Base-by-base conservation (phyloP, 371 early-diverging fungal genomes). In the Basidiobolus meristosporus region DNA sequence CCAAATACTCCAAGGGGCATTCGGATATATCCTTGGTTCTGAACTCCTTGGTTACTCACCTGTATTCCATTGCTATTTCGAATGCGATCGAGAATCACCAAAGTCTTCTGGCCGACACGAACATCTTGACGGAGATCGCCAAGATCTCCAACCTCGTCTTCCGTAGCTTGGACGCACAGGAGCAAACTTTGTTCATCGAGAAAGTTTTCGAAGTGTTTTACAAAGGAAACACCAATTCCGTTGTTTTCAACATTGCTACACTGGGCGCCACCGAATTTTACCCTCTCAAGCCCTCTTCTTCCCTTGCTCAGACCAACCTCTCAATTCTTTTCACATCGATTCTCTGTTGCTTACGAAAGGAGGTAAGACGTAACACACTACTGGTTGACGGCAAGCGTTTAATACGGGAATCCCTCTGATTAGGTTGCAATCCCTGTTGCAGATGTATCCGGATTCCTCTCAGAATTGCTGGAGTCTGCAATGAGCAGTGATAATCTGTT, bases 321-420 rank as follows among this genome's bases (percentile, higher is more conserved):
- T 44, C 51, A 5, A 57, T 54, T 2, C 39, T 72, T 1, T 72
- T 75, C 42, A 51, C 67, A 0, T 68, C 69, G n/a, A 50, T 62
- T 12, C 52, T 70, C 12, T 58, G 63, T n/a, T 59, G 63, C 6
- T 63, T 60, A 20, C 57, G 68, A 43, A 65, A 65, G 43, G 68
- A 70, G 48, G 73, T 70, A 56, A 38, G n/a, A 9, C 14, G 3
- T n/a, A 2, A 18, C 4, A 7, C 14, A 18, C 40, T 7, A 5
- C 7, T 18, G 7, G 14, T 31, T 19, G 16, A 40, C 10, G n/a
- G 14, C 15, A 15, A 5, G 9, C 26, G 26, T 26, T 9, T 26
- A 5, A n/a, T n/a, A n/a, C n/a, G n/a, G n/a, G n/a, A n/a, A n/a
- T n/a, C n/a, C n/a, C n/a, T 5, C 26, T 26, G 26, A 26, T 26